Evolutionary conservation across 108 stramenopile genomes (phyloP), one percentile per base, ranked within the genome.

Genomic region (Stephanodiscus triporus): DNA sequence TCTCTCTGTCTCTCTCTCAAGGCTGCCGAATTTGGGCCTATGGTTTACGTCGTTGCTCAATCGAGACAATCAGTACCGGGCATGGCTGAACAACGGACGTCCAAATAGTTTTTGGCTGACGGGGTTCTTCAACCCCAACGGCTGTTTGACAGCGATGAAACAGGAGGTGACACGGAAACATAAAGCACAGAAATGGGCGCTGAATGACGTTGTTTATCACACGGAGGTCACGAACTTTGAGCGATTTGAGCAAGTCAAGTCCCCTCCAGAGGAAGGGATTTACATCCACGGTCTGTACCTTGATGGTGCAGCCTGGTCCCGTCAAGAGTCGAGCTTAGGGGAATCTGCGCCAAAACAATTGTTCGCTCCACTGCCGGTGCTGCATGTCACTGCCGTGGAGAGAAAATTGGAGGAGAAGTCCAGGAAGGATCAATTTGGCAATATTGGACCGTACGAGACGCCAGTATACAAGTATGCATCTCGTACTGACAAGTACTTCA

Each of bases 81-180:
- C 54, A 14, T 97, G 96, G 96, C 80, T 97, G 20, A 83, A 81
- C 66, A 84, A 63, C 23, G 90, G 91, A 6, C 74, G 86, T 27
- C 90, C 93, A 29, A 88, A 81, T 51, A 84, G 77, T 43, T 97
- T 84, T 76, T 95, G 94, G 95, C 63, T 97, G 24, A 88, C 94
- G 6, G 93, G 94, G 6, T 95, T 95, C 76, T 95, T 93, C 72
- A 95, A 97, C 63, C 94, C 94, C 17, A 85, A 92, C 57, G 96
- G 93, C 7, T 87, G 89, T 70, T 66, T 97, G 26, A 97, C 96
- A 27, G 93, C 93, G 4, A 95, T 94, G 91, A 94, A 95, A 76
- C 96, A 97, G 75, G 95, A 93, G 73, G 95, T 97, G 3, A 89
- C 90, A 6, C 72, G 93, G 11, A 87, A 88, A 37, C 92, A 96